Evolutionary conservation across 176 grass and related monocot genomes (phyloP), one percentile per base, ranked within the genome.

Genomic region (Carex pumila): DNA sequence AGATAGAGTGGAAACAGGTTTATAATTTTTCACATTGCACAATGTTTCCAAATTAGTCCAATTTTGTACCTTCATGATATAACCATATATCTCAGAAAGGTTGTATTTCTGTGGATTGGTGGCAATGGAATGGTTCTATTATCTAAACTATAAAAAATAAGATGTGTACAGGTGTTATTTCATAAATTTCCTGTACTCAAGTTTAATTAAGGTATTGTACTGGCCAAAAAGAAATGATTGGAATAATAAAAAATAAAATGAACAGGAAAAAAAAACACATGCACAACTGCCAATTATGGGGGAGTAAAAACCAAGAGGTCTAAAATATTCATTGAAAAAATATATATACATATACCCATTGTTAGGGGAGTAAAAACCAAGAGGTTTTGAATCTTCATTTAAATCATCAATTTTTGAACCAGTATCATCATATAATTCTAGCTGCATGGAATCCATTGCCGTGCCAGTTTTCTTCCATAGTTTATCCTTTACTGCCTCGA

Each of bases 401-500:
- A 98, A 87, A 53, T 93, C 91, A 58, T 68, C 84, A 83, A 98
- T 6, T 84, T 91, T 98, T 32, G 86, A 88, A 39, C 91, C 92
- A 57, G 91, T 65, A 39, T 94, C 92, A 72, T 98, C 95, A 64
- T 78, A 89, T 76, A 98, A 91, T 79, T 95, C 85, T 14, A 98
- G 92, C 57, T 82, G 85, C 92, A 98, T 98, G 60, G 80, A 91
- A 17, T 86, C 83, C 9, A 93, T 88, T 14, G 89, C 45, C 2
- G 92, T 98, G 17, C 92, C 92, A 22, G 87, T 94, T 79, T 95
- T 98, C 86, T 88, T 91, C 92, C 95, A 98, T 47, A 98, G 81
- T 86, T 98, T 98, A 54, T 95, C 95, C 88, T 95, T 98, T 31
- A 93, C 84, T 39, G 88, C 77, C 85, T 94, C 91, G 7, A 98